Evolutionary conservation across 306 rosid species (phyloP).

Genomic region (Cicer yamashitae): DNA sequence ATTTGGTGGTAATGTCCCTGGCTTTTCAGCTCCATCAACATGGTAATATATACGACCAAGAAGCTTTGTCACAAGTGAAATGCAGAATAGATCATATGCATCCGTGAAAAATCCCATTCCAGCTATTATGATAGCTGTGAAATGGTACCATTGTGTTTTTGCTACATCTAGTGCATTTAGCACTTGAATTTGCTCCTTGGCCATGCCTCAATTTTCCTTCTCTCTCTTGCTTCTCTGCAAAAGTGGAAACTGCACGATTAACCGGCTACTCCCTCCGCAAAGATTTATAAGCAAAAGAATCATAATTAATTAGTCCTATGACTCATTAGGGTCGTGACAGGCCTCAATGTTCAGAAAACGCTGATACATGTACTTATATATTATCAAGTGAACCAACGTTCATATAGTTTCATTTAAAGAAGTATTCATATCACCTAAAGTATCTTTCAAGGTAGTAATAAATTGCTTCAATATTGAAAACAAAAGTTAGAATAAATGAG

Average conservation of each 20-base stretch:
- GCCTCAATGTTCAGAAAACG: too few species aligned
- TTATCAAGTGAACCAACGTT: too few species aligned
- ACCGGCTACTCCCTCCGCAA: too few species aligned
- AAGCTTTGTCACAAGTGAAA: conserved; percentile 74
- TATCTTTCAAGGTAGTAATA: too few species aligned
- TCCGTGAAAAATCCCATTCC: conserved; percentile 95
- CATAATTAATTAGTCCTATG: too few species aligned
- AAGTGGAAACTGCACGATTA: background rate
- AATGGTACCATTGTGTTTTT: conserved; percentile 82
- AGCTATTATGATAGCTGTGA: conserved; percentile 69
- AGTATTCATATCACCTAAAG: too few species aligned
- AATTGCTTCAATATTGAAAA: too few species aligned
- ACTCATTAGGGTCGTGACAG: too few species aligned
- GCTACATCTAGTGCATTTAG: conserved; percentile 71
- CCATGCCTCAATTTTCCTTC: conserved; percentile 50
- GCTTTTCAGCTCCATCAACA: conserved; percentile 60
- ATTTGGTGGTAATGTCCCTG: conserved; percentile 73
- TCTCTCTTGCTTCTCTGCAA: conserved; percentile 46
- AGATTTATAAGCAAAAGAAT: too few species aligned
- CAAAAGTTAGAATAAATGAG: too few species aligned
- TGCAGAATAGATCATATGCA: conserved; percentile 78
- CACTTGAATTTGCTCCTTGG: conserved; percentile 57
- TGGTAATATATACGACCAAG: conserved; percentile 81
- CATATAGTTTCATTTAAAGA: too few species aligned
- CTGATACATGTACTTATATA: too few species aligned